Evolutionary conservation across 768 basidiomycete genomes (phyloP), one percentile per base, ranked within the genome.

Genomic region (Infundibulicybe gibba): DNA sequence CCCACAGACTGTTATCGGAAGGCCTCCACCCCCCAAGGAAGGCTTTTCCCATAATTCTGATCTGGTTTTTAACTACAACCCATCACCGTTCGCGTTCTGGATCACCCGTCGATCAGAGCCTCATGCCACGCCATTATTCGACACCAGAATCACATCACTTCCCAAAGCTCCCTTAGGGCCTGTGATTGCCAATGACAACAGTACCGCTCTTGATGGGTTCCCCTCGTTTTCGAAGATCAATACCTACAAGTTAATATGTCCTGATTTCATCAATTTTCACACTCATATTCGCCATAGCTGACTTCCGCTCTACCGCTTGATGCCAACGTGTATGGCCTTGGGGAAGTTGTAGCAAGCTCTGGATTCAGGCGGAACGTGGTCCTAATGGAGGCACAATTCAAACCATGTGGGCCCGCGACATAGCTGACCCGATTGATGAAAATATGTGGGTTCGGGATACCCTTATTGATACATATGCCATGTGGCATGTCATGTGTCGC

Each of bases 241-340:
- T 90, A 89, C 58, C 72, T 91, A 16, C 86, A 90, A 74, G 79
- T 80, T 47, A 41, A 49, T 25, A 8, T 8, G 16, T 1, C 40
- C 25, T n/a, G n/a, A 15, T 31, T 34, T 16, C 6, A 6, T 25
- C 41, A 14, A 42, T 34, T 33, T 21, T 25, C 38, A 13, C 6
- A 15, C 35, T 16, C 31, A 37, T 35, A 17, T 17, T 2, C 37
- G 1, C 8, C 25, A 8, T 49, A 83, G 81, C 52, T 91, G 15
- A 67, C 85, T 1, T 86, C 85, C 3, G 75, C 83, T 0, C 67
- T 91, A 1, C 85, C 88, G 0, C 59, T 74, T 6, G 70, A 74
- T 32, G 75, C 87, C 2, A 90, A 90, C 53, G 75, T 91, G 41
- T 90, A 90, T 52, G 90, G 90, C 2, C 64, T 91, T 32, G 87